Base-by-base conservation (phyloP, 169 alveolate species). In the Cryptosporidium ubiquitum region DNA sequence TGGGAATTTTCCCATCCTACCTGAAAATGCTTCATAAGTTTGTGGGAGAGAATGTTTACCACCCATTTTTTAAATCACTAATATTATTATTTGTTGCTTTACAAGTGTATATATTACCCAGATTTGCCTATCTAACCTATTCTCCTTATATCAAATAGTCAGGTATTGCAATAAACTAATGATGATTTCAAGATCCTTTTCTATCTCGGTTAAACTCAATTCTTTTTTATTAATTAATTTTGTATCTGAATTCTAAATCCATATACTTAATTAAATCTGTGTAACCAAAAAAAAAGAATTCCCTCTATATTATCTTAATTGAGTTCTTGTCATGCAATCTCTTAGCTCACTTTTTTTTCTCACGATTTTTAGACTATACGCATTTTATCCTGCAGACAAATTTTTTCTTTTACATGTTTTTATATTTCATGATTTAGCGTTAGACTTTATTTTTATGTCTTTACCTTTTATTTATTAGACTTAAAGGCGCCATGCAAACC, bases 21-120 rank as follows among this genome's bases (percentile, higher is more conserved):
- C 60, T 26, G 64, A 40, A 79, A 61, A 79, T 26, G 79, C 89
- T 35, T 79, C 89, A 37, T 66, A 58, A 37, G 89, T 61, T 20
- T 58, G 73, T 79, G 89, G 89, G 75, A 79, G 52, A 37, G 89
- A 79, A 42, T 79, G 89, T 61, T 79, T 79, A 23, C 79, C 75
- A 64, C 89, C 89, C 89, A 79, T 79, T 14, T 42, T 69, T 18
- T 20, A 51, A 12, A 51, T 23, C n/a, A 9, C 20, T 55, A 55
- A 55, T 55, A 7, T 23, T 55, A 55, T 26, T 55, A 55, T 7
- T 51, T 55, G n/a, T 55, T 26, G n/a, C 61, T 55, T 12, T 55
- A 26, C 16, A 5, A 7, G 29, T 55, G 26, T 20, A 26, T 55
- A 6, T 55, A 55, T 55, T 55, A 10, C 5, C 29, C 66, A 55